phyloP scores from a whole-genome alignment of 1,284 basidiomycete genomes.

The Ceratobasidium papillatum region DNA sequence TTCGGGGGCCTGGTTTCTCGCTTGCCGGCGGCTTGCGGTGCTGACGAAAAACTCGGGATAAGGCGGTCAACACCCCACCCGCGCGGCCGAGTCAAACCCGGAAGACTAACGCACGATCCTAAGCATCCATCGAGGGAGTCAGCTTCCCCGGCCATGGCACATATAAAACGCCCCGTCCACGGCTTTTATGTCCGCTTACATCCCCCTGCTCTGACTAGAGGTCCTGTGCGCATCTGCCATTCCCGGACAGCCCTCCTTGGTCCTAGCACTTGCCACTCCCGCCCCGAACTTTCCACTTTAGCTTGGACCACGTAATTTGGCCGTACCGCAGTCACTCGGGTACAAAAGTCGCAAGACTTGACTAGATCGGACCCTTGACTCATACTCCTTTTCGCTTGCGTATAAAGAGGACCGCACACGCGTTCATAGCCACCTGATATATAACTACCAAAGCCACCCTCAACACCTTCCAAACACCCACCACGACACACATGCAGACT shows the following conservation, averaged over 20 bases:
- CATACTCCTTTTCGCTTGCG: not conserved
- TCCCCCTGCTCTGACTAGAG: not conserved
- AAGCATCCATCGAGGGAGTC: conserved; percentile 3
- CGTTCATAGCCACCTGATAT: conserved; percentile 5
- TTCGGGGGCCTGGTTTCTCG: not conserved
- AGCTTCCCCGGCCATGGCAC: not conserved
- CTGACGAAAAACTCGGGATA: conserved; percentile 30
- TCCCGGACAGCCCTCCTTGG: not conserved
- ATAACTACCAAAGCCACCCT: not conserved
- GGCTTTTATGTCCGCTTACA: not conserved
- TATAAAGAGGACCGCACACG: conserved; percentile 13
- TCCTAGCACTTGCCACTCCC: not conserved
- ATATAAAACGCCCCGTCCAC: not conserved
- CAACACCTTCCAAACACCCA: not conserved
- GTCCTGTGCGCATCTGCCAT: not conserved
- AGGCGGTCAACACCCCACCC: not conserved
- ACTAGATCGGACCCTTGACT: conserved; percentile 13
- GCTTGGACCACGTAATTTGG: conserved; percentile 21
- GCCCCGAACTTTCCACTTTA: not conserved
- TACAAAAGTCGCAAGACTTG: conserved; percentile 3
- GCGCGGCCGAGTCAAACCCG: conserved; percentile 19
- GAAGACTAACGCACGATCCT: not conserved
- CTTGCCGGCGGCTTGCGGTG: conserved; percentile 23
- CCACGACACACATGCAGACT: not conserved
- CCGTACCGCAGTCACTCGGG: not conserved